Evolutionary conservation across 2,329 filamentous ascomycete species (phyloP).

Genomic region (Pseudogymnoascus sp.): DNA sequence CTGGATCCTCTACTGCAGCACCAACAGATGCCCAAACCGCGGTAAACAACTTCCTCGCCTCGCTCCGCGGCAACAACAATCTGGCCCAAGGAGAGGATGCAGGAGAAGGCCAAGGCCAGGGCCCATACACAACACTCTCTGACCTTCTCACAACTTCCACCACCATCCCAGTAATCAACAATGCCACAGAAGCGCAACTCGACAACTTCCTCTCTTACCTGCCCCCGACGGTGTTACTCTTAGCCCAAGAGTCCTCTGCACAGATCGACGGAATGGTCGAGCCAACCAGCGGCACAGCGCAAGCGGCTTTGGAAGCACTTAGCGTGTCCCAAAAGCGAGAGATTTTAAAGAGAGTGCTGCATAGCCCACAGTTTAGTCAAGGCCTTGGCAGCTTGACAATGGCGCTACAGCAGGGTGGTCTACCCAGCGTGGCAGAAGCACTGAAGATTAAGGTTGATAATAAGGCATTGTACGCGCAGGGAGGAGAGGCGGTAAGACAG

Average conservation of each 20-base stretch:
- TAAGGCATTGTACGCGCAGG: slow-evolving; percentile 80
- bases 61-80: slow-evolving; percentile 50
- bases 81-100: slow-evolving; percentile 23
- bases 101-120: slow-evolving; percentile 39
- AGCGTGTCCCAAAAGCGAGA: slow-evolving; percentile 68
- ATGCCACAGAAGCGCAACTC: slow-evolving; percentile 48
- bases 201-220: slow-evolving; percentile 71
- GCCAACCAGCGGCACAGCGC: slow-evolving; percentile 57
- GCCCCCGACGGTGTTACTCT: slow-evolving; percentile 67
- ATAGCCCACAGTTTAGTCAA: slow-evolving; percentile 86
- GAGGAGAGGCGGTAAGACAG: slow-evolving; percentile 81
- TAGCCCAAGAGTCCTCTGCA: slow-evolving; percentile 60
- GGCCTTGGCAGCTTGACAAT: slow-evolving; percentile 77
- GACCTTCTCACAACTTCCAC: slow-evolving; percentile 73
- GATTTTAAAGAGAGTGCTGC: slow-evolving; percentile 71
- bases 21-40: slow-evolving; percentile 62
- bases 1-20: slow-evolving; percentile 46
- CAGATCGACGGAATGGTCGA: slow-evolving; percentile 52
- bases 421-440: slow-evolving; percentile 84
- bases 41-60: slow-evolving; percentile 83
- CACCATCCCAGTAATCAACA: slow-evolving; percentile 69
- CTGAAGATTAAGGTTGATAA: slow-evolving; percentile 73
- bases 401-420: slow-evolving; percentile 79
- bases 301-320: slow-evolving; percentile 66
- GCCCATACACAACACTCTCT: slow-evolving; percentile 73